A percentile compares a stretch with the other conserved stretches of the same genome.
These are phyloP conservation scores for Luffa aegyptiaca DNA, from an alignment of 306 rosid species.

Conservation along the genomic window DNA sequence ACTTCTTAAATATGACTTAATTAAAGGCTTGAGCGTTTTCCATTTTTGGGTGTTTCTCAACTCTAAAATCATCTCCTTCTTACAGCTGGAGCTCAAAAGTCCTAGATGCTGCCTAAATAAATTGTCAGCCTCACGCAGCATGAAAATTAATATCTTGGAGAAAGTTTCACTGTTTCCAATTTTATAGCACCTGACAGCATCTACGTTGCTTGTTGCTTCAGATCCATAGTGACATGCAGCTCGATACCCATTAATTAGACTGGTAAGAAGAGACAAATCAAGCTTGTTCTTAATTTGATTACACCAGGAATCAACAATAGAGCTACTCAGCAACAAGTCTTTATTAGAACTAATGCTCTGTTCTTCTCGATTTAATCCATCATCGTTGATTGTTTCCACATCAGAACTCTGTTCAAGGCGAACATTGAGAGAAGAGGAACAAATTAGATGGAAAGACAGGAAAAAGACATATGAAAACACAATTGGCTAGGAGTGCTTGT, in stretches of 20 bases:
- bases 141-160: conserved; percentile 49
- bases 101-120: conserved; percentile 54
- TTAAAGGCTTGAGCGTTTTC: conserved; percentile 43
- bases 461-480: background rate
- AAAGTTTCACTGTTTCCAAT: conserved; percentile 47
- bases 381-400: conserved; percentile 38
- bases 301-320: conserved; percentile 42
- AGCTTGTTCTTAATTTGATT: conserved; percentile 45
- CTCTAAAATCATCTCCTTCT: conserved; percentile 55
- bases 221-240: conserved; percentile 57
- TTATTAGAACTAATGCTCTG: conserved; percentile 14
- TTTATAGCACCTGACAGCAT: conserved; percentile 23
- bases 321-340: conserved; percentile 34
- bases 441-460: background rate
- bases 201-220: conserved; percentile 22
- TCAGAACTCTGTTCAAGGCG: conserved; percentile 42
- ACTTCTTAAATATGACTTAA: conserved; percentile 74
- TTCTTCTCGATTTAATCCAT: conserved; percentile 18
- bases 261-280: conserved; percentile 47
- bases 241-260: conserved; percentile 69
- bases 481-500: background rate
- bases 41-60: conserved; percentile 51
- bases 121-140: conserved; percentile 60
- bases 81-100: conserved; percentile 36
- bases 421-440: background rate